Conservation (phyloP, 2,329 filamentous ascomycete genomes). For the Coniochaeta ligniaria region DNA sequence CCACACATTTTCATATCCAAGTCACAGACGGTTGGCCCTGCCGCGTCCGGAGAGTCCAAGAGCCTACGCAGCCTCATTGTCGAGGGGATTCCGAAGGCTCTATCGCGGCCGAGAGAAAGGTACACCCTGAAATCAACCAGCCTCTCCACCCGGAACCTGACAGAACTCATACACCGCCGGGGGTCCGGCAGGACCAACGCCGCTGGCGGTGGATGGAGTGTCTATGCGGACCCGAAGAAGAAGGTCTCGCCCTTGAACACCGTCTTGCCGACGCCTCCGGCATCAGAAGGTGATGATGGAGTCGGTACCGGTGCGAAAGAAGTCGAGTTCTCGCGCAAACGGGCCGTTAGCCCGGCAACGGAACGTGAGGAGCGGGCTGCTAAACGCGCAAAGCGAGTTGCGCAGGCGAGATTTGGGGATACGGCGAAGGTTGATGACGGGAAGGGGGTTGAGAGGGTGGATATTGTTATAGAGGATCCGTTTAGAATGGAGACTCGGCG, state of each 20-base stretch:
- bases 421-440: slow-evolving; percentile 48
- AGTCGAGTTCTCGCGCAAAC: slow-evolving; percentile 7
- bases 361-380: slow-evolving; percentile 25
- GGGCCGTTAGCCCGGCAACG: slow-evolving; percentile 14
- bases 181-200: slow-evolving; percentile 64
- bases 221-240: slow-evolving; percentile 61
- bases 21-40: slow-evolving; percentile 30
- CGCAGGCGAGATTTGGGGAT: slow-evolving; percentile 64
- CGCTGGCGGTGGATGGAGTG: slow-evolving; percentile 70
- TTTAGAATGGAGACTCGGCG: slow-evolving; percentile 24
- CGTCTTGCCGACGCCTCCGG: slow-evolving; percentile 37
- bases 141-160: slow-evolving; percentile 64
- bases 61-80: slow-evolving; percentile 65
- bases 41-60: slow-evolving; percentile 43
- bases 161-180: slow-evolving; percentile 59
- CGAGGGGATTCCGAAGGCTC: slow-evolving; percentile 73
- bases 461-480: slow-evolving; percentile 51
- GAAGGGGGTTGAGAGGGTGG: slow-evolving; percentile 54
- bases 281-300: slow-evolving; percentile 28
- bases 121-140: slow-evolving; percentile 63
- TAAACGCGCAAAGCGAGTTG: slow-evolving; percentile 55
- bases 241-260: slow-evolving; percentile 49
- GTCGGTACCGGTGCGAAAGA: slow-evolving; percentile 6
- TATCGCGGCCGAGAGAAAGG: slow-evolving; percentile 66
- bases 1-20: slow-evolving; percentile 65